Evolutionary conservation across 2,329 filamentous ascomycete species (phyloP).

Genomic region (Pestalotiopsis fici): DNA sequence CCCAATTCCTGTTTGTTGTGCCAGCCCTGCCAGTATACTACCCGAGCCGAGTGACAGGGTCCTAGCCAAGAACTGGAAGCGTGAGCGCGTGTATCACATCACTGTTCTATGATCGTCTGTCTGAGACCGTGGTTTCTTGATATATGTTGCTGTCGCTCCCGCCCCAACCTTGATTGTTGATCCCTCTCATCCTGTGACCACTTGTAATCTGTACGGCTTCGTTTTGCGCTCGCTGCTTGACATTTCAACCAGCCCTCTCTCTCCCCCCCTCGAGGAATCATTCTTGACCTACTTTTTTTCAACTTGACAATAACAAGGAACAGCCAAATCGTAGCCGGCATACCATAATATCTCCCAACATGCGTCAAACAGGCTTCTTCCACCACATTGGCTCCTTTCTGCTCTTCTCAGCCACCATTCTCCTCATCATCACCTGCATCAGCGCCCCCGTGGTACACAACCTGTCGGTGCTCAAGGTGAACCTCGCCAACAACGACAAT

Average conservation of each 20-base stretch:
- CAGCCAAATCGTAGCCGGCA: no score
- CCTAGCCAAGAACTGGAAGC: slow-evolving; percentile 1
- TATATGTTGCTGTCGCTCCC: slow-evolving; percentile 1
- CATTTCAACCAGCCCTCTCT: background rate
- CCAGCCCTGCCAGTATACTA: background rate
- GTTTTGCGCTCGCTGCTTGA: background rate
- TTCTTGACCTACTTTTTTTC: no score
- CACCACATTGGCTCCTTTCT: slow-evolving; percentile 46
- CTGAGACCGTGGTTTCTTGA: background rate
- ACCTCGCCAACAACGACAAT: slow-evolving; percentile 28
- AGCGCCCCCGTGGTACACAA: slow-evolving; percentile 45
- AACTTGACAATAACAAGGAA: background rate
- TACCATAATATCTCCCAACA: slow-evolving; percentile 16
- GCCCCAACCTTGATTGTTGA: background rate
- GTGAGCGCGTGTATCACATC: background rate
- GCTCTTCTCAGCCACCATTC: slow-evolving; percentile 42
- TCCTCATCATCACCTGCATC: slow-evolving; percentile 48
- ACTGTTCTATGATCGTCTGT: background rate
- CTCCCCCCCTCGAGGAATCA: no score
- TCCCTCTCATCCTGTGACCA: background rate
- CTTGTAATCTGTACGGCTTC: background rate
- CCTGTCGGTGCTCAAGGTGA: slow-evolving; percentile 42
- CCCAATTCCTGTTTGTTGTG: slow-evolving; percentile 4
- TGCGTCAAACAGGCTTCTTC: slow-evolving; percentile 32
- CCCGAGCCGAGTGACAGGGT: background rate